These are phyloP conservation scores for Lipomyces japonicus DNA, from an alignment of 805 yeast species.

Conservation along the genomic window DNA sequence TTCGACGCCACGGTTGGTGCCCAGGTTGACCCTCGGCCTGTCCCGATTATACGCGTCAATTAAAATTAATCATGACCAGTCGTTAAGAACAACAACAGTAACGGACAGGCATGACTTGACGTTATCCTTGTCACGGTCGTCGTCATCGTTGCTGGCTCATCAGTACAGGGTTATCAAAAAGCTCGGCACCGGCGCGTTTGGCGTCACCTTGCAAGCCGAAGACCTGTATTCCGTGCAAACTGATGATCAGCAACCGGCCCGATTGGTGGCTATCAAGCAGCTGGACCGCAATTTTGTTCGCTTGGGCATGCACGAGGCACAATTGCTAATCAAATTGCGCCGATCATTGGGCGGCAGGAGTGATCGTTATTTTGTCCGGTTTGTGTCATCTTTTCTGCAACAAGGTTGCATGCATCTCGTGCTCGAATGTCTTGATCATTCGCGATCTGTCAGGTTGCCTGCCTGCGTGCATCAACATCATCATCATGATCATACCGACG, in stretches of 20 bases:
- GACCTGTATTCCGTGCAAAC: constrained; percentile 10
- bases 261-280: constrained; percentile 21
- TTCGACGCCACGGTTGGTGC: constrained; percentile 6
- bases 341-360: not conserved
- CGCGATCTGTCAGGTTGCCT: constrained; percentile 12
- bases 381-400: constrained; percentile 5
- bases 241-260: not conserved
- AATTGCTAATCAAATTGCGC: constrained; percentile 12
- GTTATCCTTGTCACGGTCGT: no score
- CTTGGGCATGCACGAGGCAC: constrained; percentile 17
- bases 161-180: constrained; percentile 7
- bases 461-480: no score
- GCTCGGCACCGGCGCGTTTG: constrained; percentile 26
- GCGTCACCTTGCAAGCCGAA: constrained; percentile 14
- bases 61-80: no score
- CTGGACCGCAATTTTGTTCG: not conserved
- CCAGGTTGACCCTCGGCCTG: constrained; percentile 8
- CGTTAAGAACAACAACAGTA: no score
- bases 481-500: not conserved
- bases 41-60: constrained; percentile 2
- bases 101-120: no score
- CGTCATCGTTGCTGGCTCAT: not conserved
- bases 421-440: constrained; percentile 17
- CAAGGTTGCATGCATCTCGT: constrained; percentile 13
- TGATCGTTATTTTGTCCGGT: constrained; percentile 6